Conservation (phyloP, 805 yeast genomes). For the Ascoidea asiatica region DNA sequence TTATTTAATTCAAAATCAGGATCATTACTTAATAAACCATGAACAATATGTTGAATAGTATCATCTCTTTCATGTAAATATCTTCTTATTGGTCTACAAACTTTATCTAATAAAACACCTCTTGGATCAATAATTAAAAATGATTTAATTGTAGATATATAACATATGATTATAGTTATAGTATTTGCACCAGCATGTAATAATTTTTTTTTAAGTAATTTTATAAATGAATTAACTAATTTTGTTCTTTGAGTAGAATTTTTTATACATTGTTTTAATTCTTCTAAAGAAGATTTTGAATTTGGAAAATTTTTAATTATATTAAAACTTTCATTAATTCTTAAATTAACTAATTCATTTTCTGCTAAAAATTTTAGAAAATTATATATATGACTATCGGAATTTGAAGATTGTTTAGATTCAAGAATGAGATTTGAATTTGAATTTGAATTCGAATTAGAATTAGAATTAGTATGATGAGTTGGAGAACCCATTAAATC, state of each 20-base stretch:
- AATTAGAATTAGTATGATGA: background rate
- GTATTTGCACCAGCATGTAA: slow-evolving; percentile 80
- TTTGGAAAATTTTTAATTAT: slow-evolving; percentile 41
- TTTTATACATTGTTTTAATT: slow-evolving; percentile 38
- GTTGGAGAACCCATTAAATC: background rate
- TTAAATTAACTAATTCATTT: slow-evolving; percentile 18
- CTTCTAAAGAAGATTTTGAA: slow-evolving; percentile 39
- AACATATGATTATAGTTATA: slow-evolving; percentile 50
- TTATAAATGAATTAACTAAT: slow-evolving; percentile 37
- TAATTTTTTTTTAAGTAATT: slow-evolving; percentile 28
- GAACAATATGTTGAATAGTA: slow-evolving; percentile 53
- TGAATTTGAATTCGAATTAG: background rate
- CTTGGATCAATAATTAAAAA: slow-evolving; percentile 74
- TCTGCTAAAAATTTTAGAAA: background rate
- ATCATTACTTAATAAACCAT: slow-evolving; percentile 44
- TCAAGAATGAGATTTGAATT: background rate
- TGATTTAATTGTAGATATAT: slow-evolving; percentile 57
- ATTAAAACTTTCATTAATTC: slow-evolving; percentile 46
- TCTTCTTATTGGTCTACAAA: slow-evolving; percentile 60
- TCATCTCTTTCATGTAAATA: slow-evolving; percentile 66
- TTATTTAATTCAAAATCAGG: slow-evolving; percentile 18
- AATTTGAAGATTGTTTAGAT: background rate
- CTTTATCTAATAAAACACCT: slow-evolving; percentile 71
- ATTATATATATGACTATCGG: slow-evolving; percentile 1
- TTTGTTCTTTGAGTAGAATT: slow-evolving; percentile 33